These are phyloP conservation scores for Nemania sp. DNA, from an alignment of 2,329 filamentous ascomycete genomes.

Conservation along the genomic window DNA sequence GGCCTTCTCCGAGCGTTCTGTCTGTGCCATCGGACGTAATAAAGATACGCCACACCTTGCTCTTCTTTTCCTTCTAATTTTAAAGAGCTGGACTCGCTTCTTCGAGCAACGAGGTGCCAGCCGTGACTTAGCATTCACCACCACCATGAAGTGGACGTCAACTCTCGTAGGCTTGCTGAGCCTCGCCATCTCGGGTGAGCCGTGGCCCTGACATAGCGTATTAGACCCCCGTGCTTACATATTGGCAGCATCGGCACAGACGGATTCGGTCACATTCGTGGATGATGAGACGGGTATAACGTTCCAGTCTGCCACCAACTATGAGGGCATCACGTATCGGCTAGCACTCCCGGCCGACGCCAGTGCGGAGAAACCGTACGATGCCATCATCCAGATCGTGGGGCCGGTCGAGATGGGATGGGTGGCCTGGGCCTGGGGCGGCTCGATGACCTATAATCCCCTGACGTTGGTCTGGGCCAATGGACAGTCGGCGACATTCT, in stretches of 20 bases:
- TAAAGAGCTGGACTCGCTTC: constrained; percentile 12
- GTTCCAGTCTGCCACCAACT: constrained; percentile 48
- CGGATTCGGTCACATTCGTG: constrained; percentile 42
- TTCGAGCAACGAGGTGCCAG: not conserved
- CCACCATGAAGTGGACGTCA: constrained; percentile 42
- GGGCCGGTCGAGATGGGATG: constrained; percentile 45
- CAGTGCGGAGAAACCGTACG: constrained; percentile 40
- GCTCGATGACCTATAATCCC: constrained; percentile 49
- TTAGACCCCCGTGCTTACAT: constrained; percentile 14
- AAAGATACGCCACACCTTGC: not conserved
- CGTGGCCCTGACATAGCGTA: not conserved
- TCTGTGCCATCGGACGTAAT: not conserved
- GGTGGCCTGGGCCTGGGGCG: constrained; percentile 49
- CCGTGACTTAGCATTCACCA: not conserved
- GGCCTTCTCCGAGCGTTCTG: not conserved
- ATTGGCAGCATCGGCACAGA: constrained; percentile 36
- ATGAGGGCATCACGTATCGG: constrained; percentile 39
- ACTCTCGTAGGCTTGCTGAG: constrained; percentile 35
- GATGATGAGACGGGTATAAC: constrained; percentile 49
- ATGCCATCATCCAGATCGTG: constrained; percentile 46
- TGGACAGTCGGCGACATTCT: constrained; percentile 43
- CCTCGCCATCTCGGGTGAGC: constrained; percentile 41
- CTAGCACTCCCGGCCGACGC: constrained; percentile 44
- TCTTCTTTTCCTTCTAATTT: not conserved
- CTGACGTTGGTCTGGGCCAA: constrained; percentile 48